Base-by-base conservation (phyloP, 441 rosid species). In the Macaranga tanarius region DNA sequence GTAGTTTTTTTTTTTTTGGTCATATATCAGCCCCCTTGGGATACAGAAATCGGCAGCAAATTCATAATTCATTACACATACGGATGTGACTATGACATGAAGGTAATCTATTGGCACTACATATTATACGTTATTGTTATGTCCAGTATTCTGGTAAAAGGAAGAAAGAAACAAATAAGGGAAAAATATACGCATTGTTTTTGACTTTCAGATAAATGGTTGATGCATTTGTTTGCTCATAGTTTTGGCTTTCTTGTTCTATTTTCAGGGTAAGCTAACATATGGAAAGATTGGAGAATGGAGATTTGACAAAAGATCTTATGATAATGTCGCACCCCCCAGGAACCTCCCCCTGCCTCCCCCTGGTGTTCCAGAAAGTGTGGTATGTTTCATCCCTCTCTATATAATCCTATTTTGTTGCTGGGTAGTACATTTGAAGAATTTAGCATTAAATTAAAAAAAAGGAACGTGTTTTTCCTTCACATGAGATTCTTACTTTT, bases 271-370 rank as follows among this genome's bases (percentile, higher is more conserved):
- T 74, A 79, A 84, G 65, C 76, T 86, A 75, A 95, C 95, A 23
- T 91, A 95, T 81, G 99, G 99, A 62, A 95, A 84, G 83, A 83
- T 88, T 23, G 99, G 99, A 65, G 94, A 91, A 82, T 92, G 98
- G 99, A 86, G 97, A 82, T 95, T 95, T 12, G 97, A 92, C 79
- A 95, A 95, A 84, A 87, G 99, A 84, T 93, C 99, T 5, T 93
- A 80, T 47, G 90, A 76, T 66, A 69, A 11, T 13, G 81, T 59
- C 47, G 79, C 90, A 52, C 99, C 99, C 9, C 95, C 95, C 2
- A 87, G 79, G 82, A 95, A 92, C 81, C 98, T 95, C 66, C 79
- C 98, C 55, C 63, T 95, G 81, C 99, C 99, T 69, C 99, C 99
- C 54, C 82, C 89, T 0, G 96, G 98, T 72, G 98, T 92, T 79